Conservation (phyloP, 768 basidiomycete species). For the Mycena floridula region DNA sequence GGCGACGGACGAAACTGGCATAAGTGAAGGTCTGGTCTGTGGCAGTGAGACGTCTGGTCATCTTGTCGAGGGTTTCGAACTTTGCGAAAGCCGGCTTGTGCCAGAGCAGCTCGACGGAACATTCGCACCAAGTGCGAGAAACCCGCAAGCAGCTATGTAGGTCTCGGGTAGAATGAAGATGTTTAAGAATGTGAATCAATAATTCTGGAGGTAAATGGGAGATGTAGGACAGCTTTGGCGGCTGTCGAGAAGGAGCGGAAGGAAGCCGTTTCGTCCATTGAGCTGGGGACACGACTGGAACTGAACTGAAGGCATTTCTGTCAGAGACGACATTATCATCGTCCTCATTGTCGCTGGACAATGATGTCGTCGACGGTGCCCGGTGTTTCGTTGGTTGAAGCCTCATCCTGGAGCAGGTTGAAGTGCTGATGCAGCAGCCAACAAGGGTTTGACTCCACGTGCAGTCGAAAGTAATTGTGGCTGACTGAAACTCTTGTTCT, state of each 20-base stretch:
- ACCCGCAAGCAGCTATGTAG: conserved; percentile 74
- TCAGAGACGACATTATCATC: conserved; percentile 34
- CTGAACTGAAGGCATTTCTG: conserved; percentile 48
- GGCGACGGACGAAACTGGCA: conserved; percentile 78
- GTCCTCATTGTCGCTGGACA: conserved; percentile 73
- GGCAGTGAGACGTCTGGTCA: conserved; percentile 64
- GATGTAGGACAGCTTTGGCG: conserved; percentile 46
- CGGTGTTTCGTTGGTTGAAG: conserved; percentile 41
- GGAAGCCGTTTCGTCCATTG: conserved; percentile 48
- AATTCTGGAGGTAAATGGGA: conserved; percentile 81
- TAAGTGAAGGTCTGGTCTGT: conserved; percentile 81
- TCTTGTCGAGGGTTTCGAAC: conserved; percentile 64
- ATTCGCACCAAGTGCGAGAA: conserved; percentile 91
- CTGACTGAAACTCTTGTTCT: conserved; percentile 6
- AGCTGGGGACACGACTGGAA: conserved; percentile 47
- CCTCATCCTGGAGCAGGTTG: conserved; percentile 30
- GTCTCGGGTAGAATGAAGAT: conserved; percentile 70
- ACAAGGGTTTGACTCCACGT: too few species aligned
- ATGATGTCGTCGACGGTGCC: conserved; percentile 71
- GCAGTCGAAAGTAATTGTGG: conserved; percentile 2
- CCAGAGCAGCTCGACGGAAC: conserved; percentile 93
- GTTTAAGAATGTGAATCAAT: conserved; percentile 86
- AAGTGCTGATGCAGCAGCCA: conserved; percentile 3
- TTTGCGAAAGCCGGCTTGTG: conserved; percentile 78
- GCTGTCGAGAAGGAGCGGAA: conserved; percentile 11